Conservation (phyloP, 345 rosid species). For the Erodium maritimum region DNA sequence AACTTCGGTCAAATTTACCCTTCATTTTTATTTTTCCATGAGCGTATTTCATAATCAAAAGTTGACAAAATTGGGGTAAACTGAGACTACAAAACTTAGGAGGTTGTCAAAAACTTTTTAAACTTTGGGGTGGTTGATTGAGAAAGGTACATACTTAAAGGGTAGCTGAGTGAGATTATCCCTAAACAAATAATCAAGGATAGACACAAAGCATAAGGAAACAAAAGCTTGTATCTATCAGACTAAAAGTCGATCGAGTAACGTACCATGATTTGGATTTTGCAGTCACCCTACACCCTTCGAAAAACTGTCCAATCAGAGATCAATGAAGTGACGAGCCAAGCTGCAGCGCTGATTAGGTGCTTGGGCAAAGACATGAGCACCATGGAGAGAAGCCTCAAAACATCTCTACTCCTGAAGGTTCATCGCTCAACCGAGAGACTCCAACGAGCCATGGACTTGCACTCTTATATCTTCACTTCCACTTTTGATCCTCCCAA, state of each 20-base stretch:
- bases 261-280: neutral
- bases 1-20: no score
- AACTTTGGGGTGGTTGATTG: no score
- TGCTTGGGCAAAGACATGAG: slow-evolving; percentile 39
- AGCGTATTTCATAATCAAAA: no score
- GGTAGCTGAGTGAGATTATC: no score
- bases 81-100: no score
- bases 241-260: neutral
- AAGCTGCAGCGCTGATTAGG: slow-evolving; percentile 45
- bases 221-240: no score
- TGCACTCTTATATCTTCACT: slow-evolving; percentile 41
- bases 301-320: slow-evolving; percentile 35
- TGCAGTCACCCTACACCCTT: slow-evolving; percentile 45
- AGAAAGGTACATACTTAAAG: no score
- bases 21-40: no score
- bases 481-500: slow-evolving; percentile 15
- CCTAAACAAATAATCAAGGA: no score
- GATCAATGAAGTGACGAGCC: slow-evolving; percentile 35
- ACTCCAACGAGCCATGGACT: slow-evolving; percentile 37
- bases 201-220: no score
- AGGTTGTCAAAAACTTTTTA: no score
- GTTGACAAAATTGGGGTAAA: no score
- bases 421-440: slow-evolving; percentile 37
- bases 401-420: slow-evolving; percentile 23
- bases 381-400: slow-evolving; percentile 31